Base-by-base conservation (phyloP, 176 grass and related monocot genomes). In the Elymus sibiricus region DNA sequence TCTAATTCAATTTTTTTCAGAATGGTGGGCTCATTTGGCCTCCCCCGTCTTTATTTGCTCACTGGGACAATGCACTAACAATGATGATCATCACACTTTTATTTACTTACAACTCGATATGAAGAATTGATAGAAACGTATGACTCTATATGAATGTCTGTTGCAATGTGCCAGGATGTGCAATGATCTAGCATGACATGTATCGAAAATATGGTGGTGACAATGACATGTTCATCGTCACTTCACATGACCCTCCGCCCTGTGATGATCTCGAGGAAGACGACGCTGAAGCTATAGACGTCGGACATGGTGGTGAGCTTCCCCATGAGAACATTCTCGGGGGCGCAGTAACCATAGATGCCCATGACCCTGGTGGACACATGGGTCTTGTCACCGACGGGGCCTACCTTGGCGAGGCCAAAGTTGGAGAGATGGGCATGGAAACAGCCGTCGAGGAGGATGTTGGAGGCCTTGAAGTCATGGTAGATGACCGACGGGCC, bases 381-480 rank as follows among this genome's bases (percentile, higher is more conserved):
- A 24, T 91, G 85, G 11, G 80, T 76, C 85, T 69, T 87, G 85
- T 87, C 89, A 16, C 89, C 89, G 9, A 68, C 28, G 60, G 89
- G 89, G 0, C 89, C 85, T 4, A 91, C 89, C 81, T 80, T 87
- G 76, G 89, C 85, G 28, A 91, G 85, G 22, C 89, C 89, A 17
- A 91, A 87, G 89, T 91, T 85, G 27, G 89, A 87, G 68, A 91
- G 74, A 11, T 79, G 79, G 0, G 88, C 80, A 6, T 34, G 65
- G 80, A 90, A 87, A 34, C 26, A 69, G 1, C 61, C 1, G 74
- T 94, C 94, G 1, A 98, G 88, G 2, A 98, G 92, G 92, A 98
- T 95, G 79, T 98, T 98, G 56, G 94, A 92, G 35, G 94, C 84
- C 88, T 98, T 98, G 81, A 98, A 95, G 83, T 98, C 94, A 0